Percentiles rank a stretch among this genome's conserved stretches.
Evolutionary conservation across 1,284 basidiomycete genomes (phyloP).

Genomic region (Baeospora myosura): DNA sequence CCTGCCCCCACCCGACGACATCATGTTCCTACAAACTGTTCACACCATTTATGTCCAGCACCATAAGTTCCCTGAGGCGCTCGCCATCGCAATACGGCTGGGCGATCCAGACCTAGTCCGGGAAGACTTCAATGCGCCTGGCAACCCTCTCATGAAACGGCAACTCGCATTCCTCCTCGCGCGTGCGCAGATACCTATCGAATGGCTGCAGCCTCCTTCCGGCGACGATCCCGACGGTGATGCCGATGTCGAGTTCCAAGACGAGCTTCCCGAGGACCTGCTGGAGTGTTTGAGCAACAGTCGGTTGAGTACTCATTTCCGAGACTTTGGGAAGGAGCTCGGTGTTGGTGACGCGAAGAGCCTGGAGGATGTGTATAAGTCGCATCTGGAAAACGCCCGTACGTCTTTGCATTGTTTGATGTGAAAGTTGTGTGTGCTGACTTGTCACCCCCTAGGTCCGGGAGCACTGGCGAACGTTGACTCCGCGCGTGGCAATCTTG

Average conservation of each 20-base stretch:
- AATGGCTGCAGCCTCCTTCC: conserved; percentile 69
- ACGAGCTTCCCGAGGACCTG: conserved; percentile 79
- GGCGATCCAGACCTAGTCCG: conserved; percentile 78
- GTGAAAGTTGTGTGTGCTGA: background rate
- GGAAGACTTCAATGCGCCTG: conserved; percentile 81
- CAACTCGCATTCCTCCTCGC: conserved; percentile 94
- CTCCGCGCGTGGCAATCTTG: conserved; percentile 91
- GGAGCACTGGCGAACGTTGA: conserved; percentile 72
- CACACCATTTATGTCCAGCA: conserved; percentile 88
- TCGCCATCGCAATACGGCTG: conserved; percentile 83
- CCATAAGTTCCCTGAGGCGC: conserved; percentile 86
- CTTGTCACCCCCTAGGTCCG: conserved; percentile 34
- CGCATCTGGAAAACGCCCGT: conserved; percentile 88
- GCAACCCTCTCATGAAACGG: conserved; percentile 87
- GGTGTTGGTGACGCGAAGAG: conserved; percentile 87
- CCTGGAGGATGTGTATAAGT: conserved; percentile 97
- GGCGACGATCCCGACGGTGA: conserved; percentile 51
- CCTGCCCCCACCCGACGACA: conserved; percentile 90
- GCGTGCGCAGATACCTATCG: conserved; percentile 84
- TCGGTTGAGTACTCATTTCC: conserved; percentile 80
- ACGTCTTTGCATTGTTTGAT: conserved; percentile 10
- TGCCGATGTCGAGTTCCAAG: conserved; percentile 41
- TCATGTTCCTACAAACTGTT: conserved; percentile 84
- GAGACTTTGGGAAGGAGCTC: conserved; percentile 91
- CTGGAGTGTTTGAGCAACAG: conserved; percentile 81